Conservation (phyloP, 1,284 basidiomycete species). For the Prillingera fragicola region DNA sequence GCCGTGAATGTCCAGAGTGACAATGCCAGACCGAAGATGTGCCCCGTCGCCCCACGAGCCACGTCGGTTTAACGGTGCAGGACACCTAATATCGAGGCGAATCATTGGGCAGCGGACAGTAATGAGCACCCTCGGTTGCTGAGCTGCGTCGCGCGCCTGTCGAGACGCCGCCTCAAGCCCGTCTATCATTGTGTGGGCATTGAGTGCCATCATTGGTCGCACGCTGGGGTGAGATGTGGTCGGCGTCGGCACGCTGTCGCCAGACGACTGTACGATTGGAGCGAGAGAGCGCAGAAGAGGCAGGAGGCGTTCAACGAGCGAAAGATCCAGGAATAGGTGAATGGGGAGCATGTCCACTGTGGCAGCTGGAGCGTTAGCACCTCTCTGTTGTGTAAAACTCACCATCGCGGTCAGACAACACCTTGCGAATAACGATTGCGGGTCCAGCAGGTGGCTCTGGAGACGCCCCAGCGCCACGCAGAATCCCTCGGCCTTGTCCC, state of each 20-base stretch:
- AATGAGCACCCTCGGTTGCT: slow-evolving; percentile 4
- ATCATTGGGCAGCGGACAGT: slow-evolving; percentile 31
- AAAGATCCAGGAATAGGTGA: slow-evolving; percentile 70
- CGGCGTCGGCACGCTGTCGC: neutral
- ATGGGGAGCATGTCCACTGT: slow-evolving; percentile 53
- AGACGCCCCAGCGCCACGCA: slow-evolving; percentile 22
- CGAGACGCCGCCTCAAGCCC: slow-evolving; percentile 6
- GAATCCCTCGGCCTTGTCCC: slow-evolving; percentile 28
- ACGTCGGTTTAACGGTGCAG: slow-evolving; percentile 36
- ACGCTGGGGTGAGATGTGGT: slow-evolving; percentile 1
- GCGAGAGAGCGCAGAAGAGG: slow-evolving; percentile 34
- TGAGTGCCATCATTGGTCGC: neutral
- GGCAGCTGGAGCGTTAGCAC: slow-evolving; percentile 20
- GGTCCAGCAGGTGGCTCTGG: slow-evolving; percentile 14
- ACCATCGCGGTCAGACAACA: slow-evolving; percentile 15
- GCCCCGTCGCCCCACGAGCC: slow-evolving; percentile 44
- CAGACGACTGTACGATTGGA: slow-evolving; percentile 21
- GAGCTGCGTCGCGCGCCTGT: neutral
- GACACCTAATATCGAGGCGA: slow-evolving; percentile 44
- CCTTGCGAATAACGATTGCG: slow-evolving; percentile 21
- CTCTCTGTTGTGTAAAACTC: slow-evolving; percentile 1
- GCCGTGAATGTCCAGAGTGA: slow-evolving; percentile 43
- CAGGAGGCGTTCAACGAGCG: slow-evolving; percentile 48
- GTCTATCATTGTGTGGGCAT: slow-evolving; percentile 20
- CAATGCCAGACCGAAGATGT: slow-evolving; percentile 43